Evolutionary conservation across 257 asterid genomes (phyloP).

Genomic region (Parsonsia alboflavescens): DNA sequence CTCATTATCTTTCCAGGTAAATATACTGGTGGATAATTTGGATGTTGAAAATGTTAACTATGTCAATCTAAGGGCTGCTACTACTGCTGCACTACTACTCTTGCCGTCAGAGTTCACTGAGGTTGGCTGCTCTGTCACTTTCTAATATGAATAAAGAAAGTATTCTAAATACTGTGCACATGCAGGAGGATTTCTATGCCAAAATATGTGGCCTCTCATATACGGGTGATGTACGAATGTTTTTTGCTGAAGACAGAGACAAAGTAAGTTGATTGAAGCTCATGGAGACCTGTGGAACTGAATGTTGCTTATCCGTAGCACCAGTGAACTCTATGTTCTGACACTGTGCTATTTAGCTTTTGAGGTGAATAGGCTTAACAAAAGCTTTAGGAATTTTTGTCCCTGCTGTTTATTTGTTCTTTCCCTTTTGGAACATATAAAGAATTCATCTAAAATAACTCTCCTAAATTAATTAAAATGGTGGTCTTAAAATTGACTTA

Average conservation of each 20-base stretch:
- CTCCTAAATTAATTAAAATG: not conserved
- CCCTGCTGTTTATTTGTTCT: not conserved
- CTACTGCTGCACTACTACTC: constrained; percentile 80
- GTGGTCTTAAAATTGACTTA: not conserved
- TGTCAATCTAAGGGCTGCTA: constrained; percentile 67
- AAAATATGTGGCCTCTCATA: constrained; percentile 84
- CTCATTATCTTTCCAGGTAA: constrained; percentile 46
- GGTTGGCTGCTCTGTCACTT: constrained; percentile 38
- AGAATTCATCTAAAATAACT: not conserved
- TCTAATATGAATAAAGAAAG: constrained; percentile 4
- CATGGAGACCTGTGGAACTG: constrained; percentile 3
- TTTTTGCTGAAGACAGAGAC: constrained; percentile 86
- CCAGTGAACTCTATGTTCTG: not conserved
- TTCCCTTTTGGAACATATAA: not conserved
- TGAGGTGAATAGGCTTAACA: too few species aligned
- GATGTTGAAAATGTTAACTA: constrained; percentile 54
- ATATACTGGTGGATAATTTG: constrained; percentile 55
- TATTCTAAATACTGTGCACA: constrained; percentile 16
- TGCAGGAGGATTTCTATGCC: constrained; percentile 82
- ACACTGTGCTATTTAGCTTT: not conserved
- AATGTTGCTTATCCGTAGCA: not conserved
- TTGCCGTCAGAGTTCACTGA: constrained; percentile 78
- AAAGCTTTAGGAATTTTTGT: not conserved
- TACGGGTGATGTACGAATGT: constrained; percentile 85
- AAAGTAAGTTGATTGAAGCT: constrained; percentile 47